Conservation (phyloP, 164 flowering plant genomes). For the Vitis cinerea region DNA sequence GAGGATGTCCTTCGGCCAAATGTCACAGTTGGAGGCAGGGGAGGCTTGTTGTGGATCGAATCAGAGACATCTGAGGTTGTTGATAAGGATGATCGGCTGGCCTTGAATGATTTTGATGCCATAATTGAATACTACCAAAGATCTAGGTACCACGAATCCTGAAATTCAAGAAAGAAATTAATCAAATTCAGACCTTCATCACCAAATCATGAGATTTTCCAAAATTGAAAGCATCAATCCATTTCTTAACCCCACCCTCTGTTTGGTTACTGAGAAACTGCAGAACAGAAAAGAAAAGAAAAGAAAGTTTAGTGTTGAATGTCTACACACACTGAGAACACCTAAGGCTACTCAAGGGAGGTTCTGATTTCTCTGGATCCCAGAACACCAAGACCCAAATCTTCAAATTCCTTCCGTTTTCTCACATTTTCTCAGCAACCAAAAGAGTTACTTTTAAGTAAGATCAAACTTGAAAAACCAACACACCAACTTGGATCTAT, state of each 20-base stretch:
- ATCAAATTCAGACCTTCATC: background rate
- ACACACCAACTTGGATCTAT: too few species aligned
- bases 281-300: background rate
- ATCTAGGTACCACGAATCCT: slow-evolving; percentile 9
- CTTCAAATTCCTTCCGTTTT: background rate
- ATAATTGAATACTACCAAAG: slow-evolving; percentile 19
- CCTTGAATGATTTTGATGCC: slow-evolving; percentile 55
- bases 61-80: slow-evolving; percentile 39
- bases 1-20: slow-evolving; percentile 63
- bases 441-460: background rate
- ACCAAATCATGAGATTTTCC: background rate
- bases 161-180: background rate
- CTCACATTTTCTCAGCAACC: slow-evolving; percentile 4
- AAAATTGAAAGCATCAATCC: background rate
- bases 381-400: background rate
- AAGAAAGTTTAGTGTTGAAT: too few species aligned
- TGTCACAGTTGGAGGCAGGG: slow-evolving; percentile 52
- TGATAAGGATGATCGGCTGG: slow-evolving; percentile 40
- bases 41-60: slow-evolving; percentile 32
- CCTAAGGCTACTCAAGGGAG: too few species aligned
- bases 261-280: background rate
- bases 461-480: background rate
- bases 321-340: too few species aligned
- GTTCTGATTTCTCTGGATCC: background rate
- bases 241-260: background rate